Evolutionary conservation across 2,329 filamentous ascomycete species (phyloP), one percentile per base, ranked within the genome.

Genomic region (Thielaviopsis euricoi): DNA sequence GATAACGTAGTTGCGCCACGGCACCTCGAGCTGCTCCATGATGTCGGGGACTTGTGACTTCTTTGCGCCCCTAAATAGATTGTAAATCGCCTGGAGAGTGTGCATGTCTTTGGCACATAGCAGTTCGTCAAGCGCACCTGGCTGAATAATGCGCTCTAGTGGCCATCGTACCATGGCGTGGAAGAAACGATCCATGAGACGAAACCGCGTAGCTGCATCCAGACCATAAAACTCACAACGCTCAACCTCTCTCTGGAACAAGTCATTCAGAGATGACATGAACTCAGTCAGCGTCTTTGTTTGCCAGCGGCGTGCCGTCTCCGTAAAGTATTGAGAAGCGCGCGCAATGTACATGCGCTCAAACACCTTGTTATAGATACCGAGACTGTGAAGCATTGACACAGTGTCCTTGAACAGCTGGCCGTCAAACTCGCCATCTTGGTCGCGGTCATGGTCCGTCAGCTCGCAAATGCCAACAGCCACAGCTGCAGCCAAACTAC

Each of bases 141-240:
- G 69, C 62, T 87, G 79, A 6, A 89, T 74, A 7, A 91, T 74
- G 63, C 83, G 78, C 17, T 75, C 73, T 22, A 85, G 78, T 64
- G 87, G 85, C 23, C 81, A 74, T 17, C 79, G 74, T 37, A 98
- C 81, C 22, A 96, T 71, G 55, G 83, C 80, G 3, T 79, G 72
- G 66, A 96, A 87, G 2, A 93, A 80, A 25, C 83, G 74, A 21
- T 83, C 78, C 49, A 91, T 81, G 5, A 97, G 73, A 63, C 85
- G 81, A 63, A 85, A 80, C 68, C 88, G 86, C 0, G 93, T 97
- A 22, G 84, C 86, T 61, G 82, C 84, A 67, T 95, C 89, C 51
- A 98, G 77, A 60, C 86, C 85, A 70, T 86, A 94, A 19, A 80
- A 73, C 61, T 93, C 86, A 67, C 89, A 95, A 43, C 90, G 79